phyloP scores from a whole-genome alignment of 306 rosid species.

The Cicer judaicum region DNA sequence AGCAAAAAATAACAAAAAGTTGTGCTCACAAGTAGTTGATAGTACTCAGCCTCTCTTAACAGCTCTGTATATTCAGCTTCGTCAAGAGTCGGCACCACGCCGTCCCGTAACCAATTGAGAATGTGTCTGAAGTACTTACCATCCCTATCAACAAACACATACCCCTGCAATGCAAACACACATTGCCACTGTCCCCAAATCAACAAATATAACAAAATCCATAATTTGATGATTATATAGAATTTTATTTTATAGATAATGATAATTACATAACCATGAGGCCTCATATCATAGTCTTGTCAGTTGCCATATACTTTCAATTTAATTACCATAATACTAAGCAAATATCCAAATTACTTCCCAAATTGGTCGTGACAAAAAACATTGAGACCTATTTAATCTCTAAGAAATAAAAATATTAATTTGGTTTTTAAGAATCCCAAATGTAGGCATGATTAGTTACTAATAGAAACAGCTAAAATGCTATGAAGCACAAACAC shows the following conservation, averaged over 20 bases:
- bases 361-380: background rate
- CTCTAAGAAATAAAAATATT: background rate
- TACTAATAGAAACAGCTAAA: too few relatives aligned
- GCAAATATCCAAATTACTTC: background rate
- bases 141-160: slow-evolving; percentile 86
- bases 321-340: background rate
- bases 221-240: background rate
- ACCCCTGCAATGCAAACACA: slow-evolving; percentile 63
- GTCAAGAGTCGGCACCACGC: slow-evolving; percentile 70
- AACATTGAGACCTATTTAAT: background rate
- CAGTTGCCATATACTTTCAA: background rate
- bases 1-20: background rate
- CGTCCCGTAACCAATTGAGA: slow-evolving; percentile 95
- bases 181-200: slow-evolving; percentile 16
- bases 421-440: background rate
- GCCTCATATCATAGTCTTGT: background rate
- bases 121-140: slow-evolving; percentile 89
- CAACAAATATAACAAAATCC: background rate
- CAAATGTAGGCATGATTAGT: background rate
- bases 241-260: background rate
- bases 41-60: slow-evolving; percentile 87
- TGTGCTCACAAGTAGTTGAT: slow-evolving; percentile 77
- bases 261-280: background rate
- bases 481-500: too few relatives aligned
- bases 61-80: slow-evolving; percentile 68